Percentiles rank a stretch among this genome's conserved stretches.
Evolutionary conservation across 169 alveolate species (phyloP).

Genomic region (Pseudocohnilembus persalinus): DNA sequence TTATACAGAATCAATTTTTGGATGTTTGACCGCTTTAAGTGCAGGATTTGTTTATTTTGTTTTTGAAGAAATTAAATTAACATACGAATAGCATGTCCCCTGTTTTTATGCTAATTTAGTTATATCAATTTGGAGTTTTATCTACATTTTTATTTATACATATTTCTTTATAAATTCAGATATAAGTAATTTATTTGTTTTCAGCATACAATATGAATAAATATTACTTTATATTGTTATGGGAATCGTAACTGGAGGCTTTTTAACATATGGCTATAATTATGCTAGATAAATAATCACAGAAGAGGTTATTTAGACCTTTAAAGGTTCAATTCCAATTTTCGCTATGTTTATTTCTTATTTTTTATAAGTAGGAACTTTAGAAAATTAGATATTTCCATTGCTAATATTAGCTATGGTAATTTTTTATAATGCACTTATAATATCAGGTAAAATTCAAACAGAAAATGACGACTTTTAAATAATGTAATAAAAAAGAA

Average conservation of each 20-base stretch:
- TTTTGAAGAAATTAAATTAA: too few species aligned
- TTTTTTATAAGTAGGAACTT: background rate
- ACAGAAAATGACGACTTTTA: background rate
- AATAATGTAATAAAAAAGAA: too few species aligned
- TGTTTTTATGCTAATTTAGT: too few species aligned
- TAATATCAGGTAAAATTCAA: background rate
- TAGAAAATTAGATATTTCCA: background rate
- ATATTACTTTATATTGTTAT: background rate
- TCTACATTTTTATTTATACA: background rate
- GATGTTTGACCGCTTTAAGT: too few species aligned
- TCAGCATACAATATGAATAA: background rate
- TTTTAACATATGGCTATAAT: background rate
- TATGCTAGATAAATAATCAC: background rate
- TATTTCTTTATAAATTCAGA: too few species aligned
- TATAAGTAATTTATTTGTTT: background rate
- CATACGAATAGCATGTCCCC: too few species aligned
- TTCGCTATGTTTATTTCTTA: background rate
- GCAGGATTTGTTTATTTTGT: too few species aligned
- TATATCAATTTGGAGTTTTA: background rate
- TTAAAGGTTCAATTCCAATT: background rate
- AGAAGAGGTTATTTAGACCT: background rate
- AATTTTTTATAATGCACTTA: background rate
- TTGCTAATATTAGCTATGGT: background rate
- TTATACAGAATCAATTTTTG: too few species aligned
- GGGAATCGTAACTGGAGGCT: background rate